Evolutionary conservation across 2,329 filamentous ascomycete genomes (phyloP), one percentile per base, ranked within the genome.

Genomic region (Tolypocladium album): DNA sequence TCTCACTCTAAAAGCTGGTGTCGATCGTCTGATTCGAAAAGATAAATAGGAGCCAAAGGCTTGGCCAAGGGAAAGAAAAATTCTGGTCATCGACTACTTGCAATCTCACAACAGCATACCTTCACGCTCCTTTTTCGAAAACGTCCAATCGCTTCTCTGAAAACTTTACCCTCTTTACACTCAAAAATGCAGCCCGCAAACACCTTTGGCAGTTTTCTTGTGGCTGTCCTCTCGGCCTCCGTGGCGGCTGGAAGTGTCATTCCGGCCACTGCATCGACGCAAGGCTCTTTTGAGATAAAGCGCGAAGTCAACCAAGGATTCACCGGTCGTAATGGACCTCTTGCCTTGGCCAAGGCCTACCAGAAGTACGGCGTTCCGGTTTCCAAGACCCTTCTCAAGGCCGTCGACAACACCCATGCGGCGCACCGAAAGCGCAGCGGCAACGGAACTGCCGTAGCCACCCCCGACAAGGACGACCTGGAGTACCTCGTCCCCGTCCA

Each of bases 401-500:
- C 68, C 13, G 63, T 73, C 34, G 62, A 63, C 55, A 64, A 64
- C 11, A 63, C 68, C 57, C 55, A 17, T 3, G 36, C 55, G 3
- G 13, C 55, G 9, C 55, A 56, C 22, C 40, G n/a, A 8, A 56
- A 40, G 55, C 55, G 38, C 34, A 40, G 9, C 34, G 15, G 7
- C 36, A 39, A 22, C 15, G 55, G 55, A 13, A 56, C 22, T 24
- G 55, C 36, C n/a, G n/a, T n/a, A 11, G 55, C 55, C 22, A 56
- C n/a, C 20, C 55, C 55, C 3, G 38, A 56, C 38, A 27, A 61
- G 39, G 63, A 66, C 58, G 75, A 76, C n/a, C 40, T 63, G 24
- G 74, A 76, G 65, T 78, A 74, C 63, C 60, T 77, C 57, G 70
- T 71, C 3, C 73, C 74, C 6, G 73, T 78, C 15, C 66, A 72